phyloP scores from a whole-genome alignment of 257 asterid genomes.

The Rehmannia glutinosa region DNA sequence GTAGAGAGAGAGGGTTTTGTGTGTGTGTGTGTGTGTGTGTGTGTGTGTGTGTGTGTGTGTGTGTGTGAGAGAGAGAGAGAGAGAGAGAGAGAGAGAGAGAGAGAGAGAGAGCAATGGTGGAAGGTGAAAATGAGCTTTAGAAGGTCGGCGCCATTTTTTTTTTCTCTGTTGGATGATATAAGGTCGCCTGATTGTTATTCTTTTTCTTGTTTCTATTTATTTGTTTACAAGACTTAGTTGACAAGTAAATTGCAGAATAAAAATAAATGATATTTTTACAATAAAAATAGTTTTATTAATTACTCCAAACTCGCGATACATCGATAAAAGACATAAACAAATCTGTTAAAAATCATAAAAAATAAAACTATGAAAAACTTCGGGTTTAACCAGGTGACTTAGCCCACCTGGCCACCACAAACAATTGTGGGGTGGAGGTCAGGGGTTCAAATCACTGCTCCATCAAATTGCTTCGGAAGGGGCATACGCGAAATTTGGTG shows the following conservation, averaged over 20 bases:
- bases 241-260: not conserved
- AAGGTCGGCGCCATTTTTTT: constrained; percentile 29
- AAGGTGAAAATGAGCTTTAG: constrained; percentile 16
- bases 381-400: no score
- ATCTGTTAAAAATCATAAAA: no score
- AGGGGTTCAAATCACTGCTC: no score
- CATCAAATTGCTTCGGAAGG: no score
- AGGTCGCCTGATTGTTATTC: not conserved
- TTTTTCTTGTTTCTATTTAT: not conserved
- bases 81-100: not conserved
- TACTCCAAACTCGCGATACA: no score
- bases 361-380: no score
- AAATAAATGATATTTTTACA: not conserved
- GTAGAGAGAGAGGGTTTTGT: not conserved
- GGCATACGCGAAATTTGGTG: no score
- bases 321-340: no score
- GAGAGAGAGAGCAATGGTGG: not conserved
- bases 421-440: no score
- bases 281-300: no score
- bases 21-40: not conserved
- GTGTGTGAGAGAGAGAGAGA: constrained; percentile 8
- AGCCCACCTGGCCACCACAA: no score
- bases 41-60: not conserved
- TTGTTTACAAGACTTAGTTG: not conserved
- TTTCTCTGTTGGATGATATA: not conserved